phyloP scores from a whole-genome alignment of 2,329 filamentous ascomycete genomes.

The Rachicladosporium sp. region DNA sequence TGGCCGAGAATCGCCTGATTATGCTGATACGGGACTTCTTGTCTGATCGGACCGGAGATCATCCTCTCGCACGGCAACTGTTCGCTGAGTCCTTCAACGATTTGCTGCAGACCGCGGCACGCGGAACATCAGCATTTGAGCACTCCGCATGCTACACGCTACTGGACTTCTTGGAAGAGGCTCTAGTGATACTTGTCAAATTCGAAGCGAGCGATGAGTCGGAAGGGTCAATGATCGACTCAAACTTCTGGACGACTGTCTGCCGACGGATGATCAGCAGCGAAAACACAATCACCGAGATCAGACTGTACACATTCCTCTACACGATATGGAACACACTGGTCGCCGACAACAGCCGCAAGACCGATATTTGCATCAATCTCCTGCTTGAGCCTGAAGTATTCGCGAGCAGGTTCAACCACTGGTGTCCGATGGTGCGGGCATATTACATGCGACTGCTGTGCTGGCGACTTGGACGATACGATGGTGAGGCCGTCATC shows the following conservation, averaged over 20 bases:
- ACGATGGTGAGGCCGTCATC: conserved; percentile 49
- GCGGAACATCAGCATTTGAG: conserved; percentile 67
- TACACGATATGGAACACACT: conserved; percentile 70
- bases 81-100: conserved; percentile 66
- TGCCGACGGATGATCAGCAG: conserved; percentile 68
- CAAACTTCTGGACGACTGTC: conserved; percentile 75
- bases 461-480: conserved; percentile 78
- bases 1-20: conserved; percentile 81
- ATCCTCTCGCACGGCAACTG: conserved; percentile 46
- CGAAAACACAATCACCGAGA: conserved; percentile 80
- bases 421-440: conserved; percentile 92
- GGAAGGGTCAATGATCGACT: conserved; percentile 49
- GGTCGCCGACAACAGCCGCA: conserved; percentile 51
- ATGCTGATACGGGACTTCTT: conserved; percentile 73
- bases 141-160: conserved; percentile 75
- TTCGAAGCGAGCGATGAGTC: conserved; percentile 39
- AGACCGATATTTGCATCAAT: conserved; percentile 56
- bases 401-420: conserved; percentile 75
- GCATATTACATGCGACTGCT: conserved; percentile 84
- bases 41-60: conserved; percentile 45
- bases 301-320: conserved; percentile 69
- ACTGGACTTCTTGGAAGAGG: conserved; percentile 84
- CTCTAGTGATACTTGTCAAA: conserved; percentile 53
- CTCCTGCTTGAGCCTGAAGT: conserved; percentile 64
- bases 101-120: conserved; percentile 61